Base-by-base conservation (phyloP, 2,329 filamentous ascomycete genomes). In the Trichoderma polysporum region DNA sequence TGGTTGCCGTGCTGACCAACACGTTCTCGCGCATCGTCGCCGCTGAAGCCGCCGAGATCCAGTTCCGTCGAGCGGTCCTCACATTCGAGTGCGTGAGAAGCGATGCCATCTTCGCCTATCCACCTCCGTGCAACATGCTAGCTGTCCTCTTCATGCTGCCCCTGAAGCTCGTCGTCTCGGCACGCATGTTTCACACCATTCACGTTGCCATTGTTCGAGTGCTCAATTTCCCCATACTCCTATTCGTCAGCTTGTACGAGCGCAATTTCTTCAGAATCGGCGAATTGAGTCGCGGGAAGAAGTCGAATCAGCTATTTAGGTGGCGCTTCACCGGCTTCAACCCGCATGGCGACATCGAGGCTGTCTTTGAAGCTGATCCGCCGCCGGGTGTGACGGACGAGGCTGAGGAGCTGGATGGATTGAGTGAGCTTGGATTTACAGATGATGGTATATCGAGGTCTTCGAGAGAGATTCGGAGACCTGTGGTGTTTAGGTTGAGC, bases 21-120 rank as follows among this genome's bases (percentile, higher is more conserved):
- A 91, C 89, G 0, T 91, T 91, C 73, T 87, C 86, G 63, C 88
- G 86, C 63, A 89, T 92, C 59, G 88, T 89, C n/a, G 82, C 83
- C 58, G 89, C 91, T 70, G 88, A 89, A 19, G 86, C 86, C 0
- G 87, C 89, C 4, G 90, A 92, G 76, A 88, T 91, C 31, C 87
- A 90, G 69, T 92, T 91, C 75, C 86, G 90, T 6, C 85, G 89
- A 50, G 88, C 90, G 1, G 90, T 92, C 9, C 79, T 91, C 17
- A 91, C 90, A 0, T 90, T 92, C 69, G 89, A 91, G 77, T 89
- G 90, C 33, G 90, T 92, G 70, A 92, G 92, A 76, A 87, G 84
- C 50, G 90, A 92, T 72, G 86, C 89, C 8, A 84, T 92, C 35
- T 91, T 91, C 73, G 83, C 87, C 13, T 91, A 91, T 73, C 85